phyloP scores from a whole-genome alignment of 1,284 basidiomycete species.

The Microbotryum intermedium region DNA sequence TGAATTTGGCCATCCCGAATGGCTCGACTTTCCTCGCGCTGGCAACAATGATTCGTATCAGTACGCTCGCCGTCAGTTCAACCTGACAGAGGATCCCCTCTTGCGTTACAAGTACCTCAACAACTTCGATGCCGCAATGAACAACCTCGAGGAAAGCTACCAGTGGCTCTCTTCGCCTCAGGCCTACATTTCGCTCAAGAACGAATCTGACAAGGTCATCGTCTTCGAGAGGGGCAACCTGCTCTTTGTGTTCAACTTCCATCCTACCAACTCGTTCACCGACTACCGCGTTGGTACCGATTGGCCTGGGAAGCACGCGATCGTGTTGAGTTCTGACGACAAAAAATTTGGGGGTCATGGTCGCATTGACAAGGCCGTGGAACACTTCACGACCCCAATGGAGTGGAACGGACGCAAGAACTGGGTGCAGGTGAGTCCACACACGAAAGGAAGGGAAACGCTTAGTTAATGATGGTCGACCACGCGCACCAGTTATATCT shows the following conservation, averaged over 20 bases:
- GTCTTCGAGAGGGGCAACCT: constrained; percentile 88
- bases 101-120: constrained; percentile 89
- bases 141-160: constrained; percentile 66
- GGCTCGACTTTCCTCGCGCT: constrained; percentile 96
- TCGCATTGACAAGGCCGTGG: constrained; percentile 57
- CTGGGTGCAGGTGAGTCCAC: constrained; percentile 59
- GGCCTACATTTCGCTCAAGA: constrained; percentile 84
- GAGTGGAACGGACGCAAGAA: constrained; percentile 89
- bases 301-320: constrained; percentile 71
- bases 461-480: neutral
- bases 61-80: constrained; percentile 81
- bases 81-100: constrained; percentile 74
- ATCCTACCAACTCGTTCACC: constrained; percentile 74
- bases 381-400: constrained; percentile 72
- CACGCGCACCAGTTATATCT: constrained; percentile 18
- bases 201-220: constrained; percentile 83
- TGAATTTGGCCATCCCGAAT: constrained; percentile 97
- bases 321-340: constrained; percentile 77
- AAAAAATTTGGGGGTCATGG: constrained; percentile 80
- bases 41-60: constrained; percentile 94
- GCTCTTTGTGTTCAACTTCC: constrained; percentile 95
- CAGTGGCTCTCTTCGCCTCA: constrained; percentile 78
- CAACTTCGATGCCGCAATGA: constrained; percentile 91
- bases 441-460: too few relatives aligned
- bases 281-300: constrained; percentile 92